Percentiles rank a stretch among this genome's conserved stretches.
Conservation (phyloP, 805 yeast genomes). For the Saturnispora silvae region DNA sequence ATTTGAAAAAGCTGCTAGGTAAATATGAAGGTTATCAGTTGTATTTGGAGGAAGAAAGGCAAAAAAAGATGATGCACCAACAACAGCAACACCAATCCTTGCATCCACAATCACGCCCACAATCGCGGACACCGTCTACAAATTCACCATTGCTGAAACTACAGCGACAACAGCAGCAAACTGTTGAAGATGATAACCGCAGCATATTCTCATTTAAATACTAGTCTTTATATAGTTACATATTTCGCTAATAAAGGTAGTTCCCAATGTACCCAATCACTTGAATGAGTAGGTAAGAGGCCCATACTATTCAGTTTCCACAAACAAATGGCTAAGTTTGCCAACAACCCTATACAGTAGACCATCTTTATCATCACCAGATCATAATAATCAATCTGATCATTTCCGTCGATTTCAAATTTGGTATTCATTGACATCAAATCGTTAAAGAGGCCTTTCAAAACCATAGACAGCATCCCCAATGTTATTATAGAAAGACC, state of each 20-base stretch:
- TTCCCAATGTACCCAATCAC: constrained; percentile 94
- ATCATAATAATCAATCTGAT: constrained; percentile 16
- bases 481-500: constrained; percentile 84
- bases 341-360: constrained; percentile 32
- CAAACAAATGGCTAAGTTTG: constrained; percentile 61
- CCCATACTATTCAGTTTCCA: constrained; percentile 88
- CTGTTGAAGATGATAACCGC: constrained; percentile 13
- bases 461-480: constrained; percentile 77
- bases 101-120: not conserved
- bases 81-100: not conserved
- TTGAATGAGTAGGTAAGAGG: constrained; percentile 69
- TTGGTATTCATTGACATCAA: constrained; percentile 44
- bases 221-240: constrained; percentile 6
- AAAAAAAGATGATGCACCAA: not conserved
- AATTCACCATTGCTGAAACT: too few species aligned
- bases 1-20: constrained; percentile 49
- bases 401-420: constrained; percentile 30
- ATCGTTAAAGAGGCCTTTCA: constrained; percentile 68
- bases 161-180: too few species aligned
- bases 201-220: constrained; percentile 17
- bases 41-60: constrained; percentile 13
- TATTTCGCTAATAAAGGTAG: constrained; percentile 23
- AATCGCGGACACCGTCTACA: too few species aligned
- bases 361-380: constrained; percentile 18
- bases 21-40: constrained; percentile 33